A percentile compares a stretch with the other conserved stretches of the same genome.
Conservation (phyloP, 2,329 filamentous ascomycete species). For the Pestalotiopsis sp. region DNA sequence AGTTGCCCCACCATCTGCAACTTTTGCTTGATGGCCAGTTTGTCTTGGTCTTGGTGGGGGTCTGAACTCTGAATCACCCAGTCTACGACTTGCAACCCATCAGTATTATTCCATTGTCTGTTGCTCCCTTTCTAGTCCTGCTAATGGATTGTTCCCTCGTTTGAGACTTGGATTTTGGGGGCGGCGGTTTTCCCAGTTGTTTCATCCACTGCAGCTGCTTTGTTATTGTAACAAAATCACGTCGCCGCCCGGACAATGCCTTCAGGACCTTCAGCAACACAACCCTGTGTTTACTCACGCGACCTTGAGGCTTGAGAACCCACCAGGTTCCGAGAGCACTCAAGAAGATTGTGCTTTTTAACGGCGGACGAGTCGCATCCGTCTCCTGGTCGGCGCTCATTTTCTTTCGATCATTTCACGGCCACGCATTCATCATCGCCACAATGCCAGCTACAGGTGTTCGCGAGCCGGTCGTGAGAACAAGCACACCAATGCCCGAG, state of each 20-base stretch:
- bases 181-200: background rate
- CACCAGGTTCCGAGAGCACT: too few relatives aligned
- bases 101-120: background rate
- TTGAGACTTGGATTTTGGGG: background rate
- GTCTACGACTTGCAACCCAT: too few relatives aligned
- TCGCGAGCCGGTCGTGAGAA: conserved; percentile 24
- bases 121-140: background rate
- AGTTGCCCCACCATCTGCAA: too few relatives aligned
- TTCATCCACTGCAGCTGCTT: background rate
- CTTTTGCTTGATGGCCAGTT: too few relatives aligned
- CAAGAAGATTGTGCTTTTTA: background rate
- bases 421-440: background rate
- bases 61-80: too few relatives aligned
- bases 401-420: too few relatives aligned
- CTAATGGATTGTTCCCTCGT: background rate
- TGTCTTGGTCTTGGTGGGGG: too few relatives aligned
- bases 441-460: background rate
- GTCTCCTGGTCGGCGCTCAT: background rate
- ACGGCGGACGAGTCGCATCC: background rate
- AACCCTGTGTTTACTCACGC: background rate
- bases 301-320: background rate
- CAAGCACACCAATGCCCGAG: conserved; percentile 34
- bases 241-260: background rate
- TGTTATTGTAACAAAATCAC: background rate
- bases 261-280: background rate